Evolutionary conservation across 192 early-diverging fungal genomes (phyloP).

Genomic region (Backusella psychrophila): DNA sequence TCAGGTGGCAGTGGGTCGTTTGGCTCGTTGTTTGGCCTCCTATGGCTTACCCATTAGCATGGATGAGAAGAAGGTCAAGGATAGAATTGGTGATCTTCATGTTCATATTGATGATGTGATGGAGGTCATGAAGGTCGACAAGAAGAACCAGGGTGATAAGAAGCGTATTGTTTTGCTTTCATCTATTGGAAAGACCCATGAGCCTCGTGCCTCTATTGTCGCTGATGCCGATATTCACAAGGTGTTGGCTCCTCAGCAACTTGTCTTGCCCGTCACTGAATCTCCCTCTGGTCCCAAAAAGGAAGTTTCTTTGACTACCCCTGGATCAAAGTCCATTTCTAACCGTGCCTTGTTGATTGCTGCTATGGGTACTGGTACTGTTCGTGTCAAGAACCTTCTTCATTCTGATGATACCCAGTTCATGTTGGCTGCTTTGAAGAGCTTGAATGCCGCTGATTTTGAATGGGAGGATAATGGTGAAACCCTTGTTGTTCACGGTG

Average conservation of each 20-base stretch:
- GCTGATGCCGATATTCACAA: slow-evolving; percentile 82
- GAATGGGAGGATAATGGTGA: slow-evolving; percentile 93
- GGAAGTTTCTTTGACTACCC: slow-evolving; percentile 66
- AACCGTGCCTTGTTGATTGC: slow-evolving; percentile 94
- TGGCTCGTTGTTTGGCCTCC: slow-evolving; percentile 77
- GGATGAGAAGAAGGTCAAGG: slow-evolving; percentile 74
- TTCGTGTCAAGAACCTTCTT: slow-evolving; percentile 81
- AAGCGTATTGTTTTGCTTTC: slow-evolving; percentile 89
- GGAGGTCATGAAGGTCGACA: slow-evolving; percentile 93
- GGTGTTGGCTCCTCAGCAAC: slow-evolving; percentile 73
- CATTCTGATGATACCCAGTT: slow-evolving; percentile 98
- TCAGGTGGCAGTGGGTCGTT: slow-evolving; percentile 82
- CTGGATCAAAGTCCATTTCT: slow-evolving; percentile 97
- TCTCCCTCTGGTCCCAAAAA: slow-evolving; percentile 35
- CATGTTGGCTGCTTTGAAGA: slow-evolving; percentile 90
- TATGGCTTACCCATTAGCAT: slow-evolving; percentile 89
- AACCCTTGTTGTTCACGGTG: slow-evolving; percentile 81
- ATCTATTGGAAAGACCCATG: slow-evolving; percentile 81
- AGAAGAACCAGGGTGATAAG: slow-evolving; percentile 91
- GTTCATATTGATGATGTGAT: slow-evolving; percentile 82
- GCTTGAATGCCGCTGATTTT: slow-evolving; percentile 82
- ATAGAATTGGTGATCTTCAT: slow-evolving; percentile 55
- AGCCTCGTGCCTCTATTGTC: slow-evolving; percentile 80
- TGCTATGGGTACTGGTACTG: slow-evolving; percentile 79
- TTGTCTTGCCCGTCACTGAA: slow-evolving; percentile 59